Base-by-base conservation (phyloP, 768 basidiomycete species). In the Rhizopogon sp. region DNA sequence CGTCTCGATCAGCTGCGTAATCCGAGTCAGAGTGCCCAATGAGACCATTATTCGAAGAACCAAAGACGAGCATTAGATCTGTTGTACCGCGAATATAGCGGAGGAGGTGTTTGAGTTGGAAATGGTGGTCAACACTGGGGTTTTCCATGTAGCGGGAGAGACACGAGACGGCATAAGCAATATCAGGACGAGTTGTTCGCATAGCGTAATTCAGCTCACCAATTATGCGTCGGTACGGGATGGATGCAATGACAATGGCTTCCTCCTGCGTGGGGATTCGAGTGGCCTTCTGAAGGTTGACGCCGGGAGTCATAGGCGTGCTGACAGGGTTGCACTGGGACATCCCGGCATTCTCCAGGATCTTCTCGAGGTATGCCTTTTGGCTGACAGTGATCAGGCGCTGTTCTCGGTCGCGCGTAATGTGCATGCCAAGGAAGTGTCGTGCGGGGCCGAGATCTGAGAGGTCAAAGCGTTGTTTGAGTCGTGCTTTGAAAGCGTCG, bases 381-480 rank as follows among this genome's bases (percentile, higher is more conserved):
- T 71, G 74, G 10, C 62, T 66, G 0, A 75, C 43, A 16, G 65
- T 56, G 46, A 75, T 62, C 9, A 65, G 70, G 0, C 57, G 52
- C 1, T 52, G 43, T 13, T 53, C 42, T 2, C 45, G 44, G 43
- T 76, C 58, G 5, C 67, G 41, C 3, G 45, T 49, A 53, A 76
- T 59, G 40, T 69, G 50, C 25, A 76, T 58, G 4, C 73, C 69
- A 4, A 75, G 62, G 2, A 75, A 51, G 56, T 57, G 68, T 14
- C 55, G 50, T 28, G 55, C 56, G 35, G 51, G 39, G n/a, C 50
- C 53, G 7, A 60, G 33, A 13, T 60, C 43, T 4, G 25, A n/a
- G 46, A 54, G 49, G 9, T 54, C 47, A 44, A 54, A 54, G 9
- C 29, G n/a, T 11, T 13, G 20, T 40, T n/a, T 17, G 17, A 54